Evolutionary conservation across 2,329 filamentous ascomycete genomes (phyloP), one percentile per base, ranked within the genome.

Genomic region (Fulvia fulva): DNA sequence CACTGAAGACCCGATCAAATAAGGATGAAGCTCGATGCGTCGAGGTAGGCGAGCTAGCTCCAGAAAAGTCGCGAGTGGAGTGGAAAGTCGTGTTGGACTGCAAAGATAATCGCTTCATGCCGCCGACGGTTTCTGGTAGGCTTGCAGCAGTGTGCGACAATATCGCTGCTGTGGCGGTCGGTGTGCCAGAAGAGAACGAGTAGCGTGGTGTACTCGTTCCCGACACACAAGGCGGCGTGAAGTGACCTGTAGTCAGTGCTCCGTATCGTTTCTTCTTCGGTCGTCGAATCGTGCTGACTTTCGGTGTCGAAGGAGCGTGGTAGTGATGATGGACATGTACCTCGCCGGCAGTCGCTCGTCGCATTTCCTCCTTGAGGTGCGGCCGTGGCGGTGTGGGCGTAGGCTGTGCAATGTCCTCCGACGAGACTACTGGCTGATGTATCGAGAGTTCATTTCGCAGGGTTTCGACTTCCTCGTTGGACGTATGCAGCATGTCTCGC

Each of bases 241-340:
- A 78, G 51, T 75, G 73, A 28, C 82, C 80, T 0, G 85, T 78
- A 12, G 81, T 82, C 9, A 90, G 76, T 22, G 84, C 80, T 30
- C 70, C 66, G 51, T 84, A 82, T 1, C 89, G 85, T 77, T 87
- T 88, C 76, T 90, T 95, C 76, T 86, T 90, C 8, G 83, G 78
- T 59, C 63, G 60, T 55, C 78, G 72, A 2, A 74, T 67, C 44
- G 74, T 53, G 16, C 73, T 69, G 58, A 66, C 70, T 66, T 64
- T 76, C 65, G 62, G 65, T 30, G 70, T 56, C 28, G 76, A 72
- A 1, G 85, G 77, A 11, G 87, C 83, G 65, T 97, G 91, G 70
- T 96, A 96, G 71, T 97, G 93, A 68, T 97, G 92, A 69, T 97
- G 93, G 47, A 97, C 89, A 68, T 97, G 93, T 14, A 97, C 77